A percentile compares a stretch with the other conserved stretches of the same genome.
Conservation (phyloP, 1,284 basidiomycete species). For the Heterobasidion annosum region DNA sequence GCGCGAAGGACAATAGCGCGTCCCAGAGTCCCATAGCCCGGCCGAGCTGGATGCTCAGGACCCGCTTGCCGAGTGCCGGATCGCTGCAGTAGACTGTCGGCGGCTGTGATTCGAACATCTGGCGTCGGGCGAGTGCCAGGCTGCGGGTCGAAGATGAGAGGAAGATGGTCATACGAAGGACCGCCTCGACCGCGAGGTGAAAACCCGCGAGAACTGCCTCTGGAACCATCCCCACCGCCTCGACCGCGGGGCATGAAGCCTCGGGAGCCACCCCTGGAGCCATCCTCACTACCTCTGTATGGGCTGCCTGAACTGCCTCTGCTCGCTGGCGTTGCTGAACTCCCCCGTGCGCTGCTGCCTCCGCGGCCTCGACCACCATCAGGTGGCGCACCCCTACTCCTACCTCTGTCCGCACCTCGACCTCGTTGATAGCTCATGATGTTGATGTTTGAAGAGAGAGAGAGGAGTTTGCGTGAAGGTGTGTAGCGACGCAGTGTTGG, state of each 20-base stretch:
- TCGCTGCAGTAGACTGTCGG: constrained; percentile 29
- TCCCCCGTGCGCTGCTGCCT: constrained; percentile 12
- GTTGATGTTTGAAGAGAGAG: background rate
- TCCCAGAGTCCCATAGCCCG: constrained; percentile 57
- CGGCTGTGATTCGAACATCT: constrained; percentile 32
- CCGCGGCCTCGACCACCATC: constrained; percentile 14
- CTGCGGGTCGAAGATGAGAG: constrained; percentile 25
- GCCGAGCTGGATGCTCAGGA: constrained; percentile 48
- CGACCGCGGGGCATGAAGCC: constrained; percentile 10
- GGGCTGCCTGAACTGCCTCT: constrained; percentile 13
- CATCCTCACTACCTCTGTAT: constrained; percentile 10
- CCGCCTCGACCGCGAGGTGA: constrained; percentile 19
- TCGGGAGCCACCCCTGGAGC: constrained; percentile 6
- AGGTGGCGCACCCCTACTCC: constrained; percentile 9
- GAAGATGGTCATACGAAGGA: constrained; percentile 12
- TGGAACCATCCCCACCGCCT: constrained; percentile 17
- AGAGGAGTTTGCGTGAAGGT: background rate
- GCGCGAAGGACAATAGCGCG: constrained; percentile 42
- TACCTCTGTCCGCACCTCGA: constrained; percentile 4
- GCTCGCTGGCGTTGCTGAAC: constrained; percentile 7
- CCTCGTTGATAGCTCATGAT: constrained; percentile 2
- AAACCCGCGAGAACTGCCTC: background rate
- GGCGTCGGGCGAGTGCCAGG: constrained; percentile 28
- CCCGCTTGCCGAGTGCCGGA: constrained; percentile 13
- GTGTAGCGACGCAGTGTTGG: background rate